phyloP scores from a whole-genome alignment of 2,329 filamentous ascomycete genomes.

The Myriangium duriaei region DNA sequence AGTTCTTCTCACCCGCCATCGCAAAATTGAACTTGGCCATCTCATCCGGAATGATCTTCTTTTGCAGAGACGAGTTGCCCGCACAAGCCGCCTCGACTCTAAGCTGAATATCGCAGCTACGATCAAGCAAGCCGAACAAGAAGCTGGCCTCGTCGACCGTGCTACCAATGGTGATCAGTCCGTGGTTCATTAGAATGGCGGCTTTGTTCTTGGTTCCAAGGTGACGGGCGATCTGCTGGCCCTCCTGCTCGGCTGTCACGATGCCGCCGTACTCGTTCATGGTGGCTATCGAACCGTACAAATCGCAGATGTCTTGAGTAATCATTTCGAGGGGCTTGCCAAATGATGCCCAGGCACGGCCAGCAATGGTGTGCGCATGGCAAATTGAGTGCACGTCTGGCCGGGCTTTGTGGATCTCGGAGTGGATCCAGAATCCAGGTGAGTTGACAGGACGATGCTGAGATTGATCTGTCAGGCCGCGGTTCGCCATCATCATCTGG shows the following conservation, averaged over 20 bases:
- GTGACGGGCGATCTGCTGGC: slow-evolving; percentile 30
- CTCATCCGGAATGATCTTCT: background rate
- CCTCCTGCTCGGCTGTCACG: slow-evolving; percentile 31
- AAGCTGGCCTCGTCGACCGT: slow-evolving; percentile 34
- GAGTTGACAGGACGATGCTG: slow-evolving; percentile 26
- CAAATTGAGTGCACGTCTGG: slow-evolving; percentile 23
- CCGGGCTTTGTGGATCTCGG: slow-evolving; percentile 11
- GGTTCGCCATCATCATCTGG: slow-evolving; percentile 28
- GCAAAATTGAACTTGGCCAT: background rate
- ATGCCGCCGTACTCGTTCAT: slow-evolving; percentile 31
- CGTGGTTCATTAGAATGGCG: slow-evolving; percentile 28
- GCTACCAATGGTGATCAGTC: slow-evolving; percentile 25
- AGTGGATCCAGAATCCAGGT: slow-evolving; percentile 14
- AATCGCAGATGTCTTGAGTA: slow-evolving; percentile 35
- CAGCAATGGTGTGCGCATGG: slow-evolving; percentile 34
- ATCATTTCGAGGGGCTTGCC: slow-evolving; percentile 35
- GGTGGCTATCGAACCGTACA: slow-evolving; percentile 29
- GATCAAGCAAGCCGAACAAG: slow-evolving; percentile 25
- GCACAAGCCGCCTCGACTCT: background rate
- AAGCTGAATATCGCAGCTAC: background rate
- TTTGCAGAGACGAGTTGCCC: background rate
- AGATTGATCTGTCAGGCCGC: too few species aligned
- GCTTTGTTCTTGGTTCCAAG: slow-evolving; percentile 23
- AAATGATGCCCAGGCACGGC: slow-evolving; percentile 36
- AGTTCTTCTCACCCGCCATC: background rate